A percentile compares a stretch with the other conserved stretches of the same genome.
These are phyloP conservation scores for Spizellomyces sp. DNA, from an alignment of 192 early-diverging fungal species.

Conservation along the genomic window DNA sequence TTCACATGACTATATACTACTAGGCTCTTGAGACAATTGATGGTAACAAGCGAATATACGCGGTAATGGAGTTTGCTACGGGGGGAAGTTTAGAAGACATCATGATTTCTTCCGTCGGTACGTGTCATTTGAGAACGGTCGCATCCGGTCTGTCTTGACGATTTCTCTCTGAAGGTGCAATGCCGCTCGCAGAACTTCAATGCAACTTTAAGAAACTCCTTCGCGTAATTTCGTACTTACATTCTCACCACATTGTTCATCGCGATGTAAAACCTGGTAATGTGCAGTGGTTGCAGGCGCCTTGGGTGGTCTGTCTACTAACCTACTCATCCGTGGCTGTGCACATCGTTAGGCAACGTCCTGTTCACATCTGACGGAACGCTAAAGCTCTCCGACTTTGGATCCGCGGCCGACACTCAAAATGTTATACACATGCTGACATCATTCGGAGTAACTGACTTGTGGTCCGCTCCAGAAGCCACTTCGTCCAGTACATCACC, in stretches of 20 bases:
- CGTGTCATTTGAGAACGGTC: not conserved
- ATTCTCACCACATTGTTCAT: conserved; percentile 12
- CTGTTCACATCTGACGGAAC: conserved; percentile 10
- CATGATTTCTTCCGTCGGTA: conserved; percentile 19
- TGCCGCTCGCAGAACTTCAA: conserved; percentile 9
- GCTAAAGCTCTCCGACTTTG: conserved; percentile 27
- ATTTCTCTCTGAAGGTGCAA: conserved; percentile 12
- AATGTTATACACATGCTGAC: conserved; percentile 27
- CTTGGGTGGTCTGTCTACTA: not conserved
- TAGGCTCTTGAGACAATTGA: conserved; percentile 17
- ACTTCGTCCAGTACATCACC: not conserved
- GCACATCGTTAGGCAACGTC: conserved; percentile 9
- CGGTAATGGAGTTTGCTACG: conserved; percentile 18
- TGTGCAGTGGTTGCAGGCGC: not conserved
- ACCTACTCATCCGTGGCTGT: not conserved
- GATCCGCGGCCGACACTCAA: conserved; percentile 25
- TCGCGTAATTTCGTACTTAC: not conserved
- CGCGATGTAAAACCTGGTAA: conserved; percentile 27
- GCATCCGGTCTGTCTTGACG: not conserved
- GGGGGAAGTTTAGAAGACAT: conserved; percentile 23
- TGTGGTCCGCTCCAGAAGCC: conserved; percentile 29
- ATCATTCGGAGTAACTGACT: conserved; percentile 10
- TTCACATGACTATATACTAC: not conserved
- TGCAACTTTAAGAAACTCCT: conserved; percentile 29
- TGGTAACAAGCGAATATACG: conserved; percentile 7